Evolutionary conservation across 805 yeast genomes (phyloP).

Genomic region (Cyberlindnera euphorbiiphila): DNA sequence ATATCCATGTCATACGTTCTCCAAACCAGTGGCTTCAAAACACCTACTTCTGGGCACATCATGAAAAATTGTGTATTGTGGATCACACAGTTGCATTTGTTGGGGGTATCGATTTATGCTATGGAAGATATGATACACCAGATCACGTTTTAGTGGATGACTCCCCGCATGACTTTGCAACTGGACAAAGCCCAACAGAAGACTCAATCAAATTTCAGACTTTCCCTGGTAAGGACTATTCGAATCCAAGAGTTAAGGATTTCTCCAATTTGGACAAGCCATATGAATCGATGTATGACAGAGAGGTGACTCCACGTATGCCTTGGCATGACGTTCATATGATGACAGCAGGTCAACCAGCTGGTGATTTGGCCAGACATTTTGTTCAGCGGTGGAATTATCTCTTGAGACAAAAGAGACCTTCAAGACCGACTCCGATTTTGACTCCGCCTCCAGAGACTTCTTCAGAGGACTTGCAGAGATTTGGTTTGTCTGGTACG

Average conservation of each 20-base stretch:
- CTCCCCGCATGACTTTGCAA: slow-evolving; percentile 35
- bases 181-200: slow-evolving; percentile 31
- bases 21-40: slow-evolving; percentile 93
- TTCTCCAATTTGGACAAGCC: slow-evolving; percentile 80
- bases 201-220: slow-evolving; percentile 46
- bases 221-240: slow-evolving; percentile 96
- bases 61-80: slow-evolving; percentile 82
- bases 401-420: slow-evolving; percentile 85
- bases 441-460: slow-evolving; percentile 91
- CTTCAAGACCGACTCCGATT: slow-evolving; percentile 89
- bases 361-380: slow-evolving; percentile 88
- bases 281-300: slow-evolving; percentile 86
- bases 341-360: slow-evolving; percentile 92
- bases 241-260: slow-evolving; percentile 91
- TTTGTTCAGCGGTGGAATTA: slow-evolving; percentile 98
- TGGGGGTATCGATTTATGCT: slow-evolving; percentile 96
- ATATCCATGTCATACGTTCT: slow-evolving; percentile 86
- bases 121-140: slow-evolving; percentile 94
- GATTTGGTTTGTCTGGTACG: slow-evolving; percentile 61
- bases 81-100: slow-evolving; percentile 87
- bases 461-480: slow-evolving; percentile 62
- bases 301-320: slow-evolving; percentile 83
- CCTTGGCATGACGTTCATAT: slow-evolving; percentile 99
- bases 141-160: slow-evolving; percentile 91
- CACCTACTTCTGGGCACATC: slow-evolving; percentile 98